A percentile compares a stretch with the other conserved stretches of the same genome.
Evolutionary conservation across 2,329 filamentous ascomycete species (phyloP).

Genomic region (Claviceps fusiformis): DNA sequence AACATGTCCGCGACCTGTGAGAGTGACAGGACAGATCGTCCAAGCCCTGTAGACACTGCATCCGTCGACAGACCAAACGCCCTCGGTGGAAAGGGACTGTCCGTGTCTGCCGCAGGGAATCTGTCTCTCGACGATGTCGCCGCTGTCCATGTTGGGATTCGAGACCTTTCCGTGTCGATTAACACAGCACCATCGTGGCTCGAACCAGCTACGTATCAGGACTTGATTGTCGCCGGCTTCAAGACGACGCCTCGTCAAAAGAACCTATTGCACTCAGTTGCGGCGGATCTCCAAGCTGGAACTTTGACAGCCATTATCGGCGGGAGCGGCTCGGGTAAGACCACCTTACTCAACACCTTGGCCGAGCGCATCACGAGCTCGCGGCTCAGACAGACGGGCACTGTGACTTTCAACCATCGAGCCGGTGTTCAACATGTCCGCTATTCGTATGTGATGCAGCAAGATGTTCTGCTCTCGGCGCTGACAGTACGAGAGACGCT

Average conservation of each 20-base stretch:
- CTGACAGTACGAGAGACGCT: constrained; percentile 66
- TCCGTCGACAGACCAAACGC: constrained; percentile 5
- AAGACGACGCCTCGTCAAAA: constrained; percentile 28
- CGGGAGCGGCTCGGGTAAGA: constrained; percentile 61
- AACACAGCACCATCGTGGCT: constrained; percentile 43
- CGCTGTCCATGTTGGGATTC: constrained; percentile 39
- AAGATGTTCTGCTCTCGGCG: constrained; percentile 59
- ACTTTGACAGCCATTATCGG: constrained; percentile 65
- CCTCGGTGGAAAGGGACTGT: constrained; percentile 11
- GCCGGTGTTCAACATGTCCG: constrained; percentile 39
- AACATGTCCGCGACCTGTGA: constrained; percentile 7
- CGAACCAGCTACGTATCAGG: constrained; percentile 32
- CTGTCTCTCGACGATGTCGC: constrained; percentile 39
- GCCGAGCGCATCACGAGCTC: constrained; percentile 52
- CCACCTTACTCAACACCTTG: constrained; percentile 56
- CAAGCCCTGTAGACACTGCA: constrained; percentile 20
- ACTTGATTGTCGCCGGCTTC: constrained; percentile 24
- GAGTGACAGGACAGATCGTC: constrained; percentile 19
- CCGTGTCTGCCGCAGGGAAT: constrained; percentile 20
- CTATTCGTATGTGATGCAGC: constrained; percentile 62
- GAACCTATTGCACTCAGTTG: constrained; percentile 47
- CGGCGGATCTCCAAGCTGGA: constrained; percentile 49
- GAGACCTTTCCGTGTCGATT: constrained; percentile 40
- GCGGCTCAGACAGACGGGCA: constrained; percentile 37
- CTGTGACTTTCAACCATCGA: constrained; percentile 47